Evolutionary conservation across 306 rosid species (phyloP).

Genomic region (Prunus mume): DNA sequence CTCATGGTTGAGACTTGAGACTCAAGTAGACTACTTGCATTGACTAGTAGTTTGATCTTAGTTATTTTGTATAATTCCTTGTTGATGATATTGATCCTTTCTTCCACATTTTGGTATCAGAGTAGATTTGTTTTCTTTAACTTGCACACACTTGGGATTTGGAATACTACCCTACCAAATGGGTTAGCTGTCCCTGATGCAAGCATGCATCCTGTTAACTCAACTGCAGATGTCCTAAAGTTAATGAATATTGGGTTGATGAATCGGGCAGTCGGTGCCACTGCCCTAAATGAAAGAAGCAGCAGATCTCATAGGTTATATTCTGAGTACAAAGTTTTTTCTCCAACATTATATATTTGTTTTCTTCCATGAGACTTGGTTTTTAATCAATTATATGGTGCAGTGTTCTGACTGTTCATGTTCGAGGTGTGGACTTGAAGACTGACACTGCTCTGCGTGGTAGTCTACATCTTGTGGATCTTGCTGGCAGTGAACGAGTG

Average conservation of each 20-base stretch:
- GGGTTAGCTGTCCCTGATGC: slow-evolving; percentile 99
- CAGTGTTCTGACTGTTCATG: slow-evolving; percentile 95
- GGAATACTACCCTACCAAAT: slow-evolving; percentile 91
- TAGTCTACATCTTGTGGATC: slow-evolving; percentile 90
- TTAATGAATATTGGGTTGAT: slow-evolving; percentile 70
- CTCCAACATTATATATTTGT: slow-evolving; percentile 18
- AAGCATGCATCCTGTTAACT: slow-evolving; percentile 82
- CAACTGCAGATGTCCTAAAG: slow-evolving; percentile 78
- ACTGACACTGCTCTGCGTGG: slow-evolving; percentile 77
- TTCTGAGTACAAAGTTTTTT: slow-evolving; percentile 13
- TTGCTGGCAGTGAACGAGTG: slow-evolving; percentile 98
- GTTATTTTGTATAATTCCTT: neutral
- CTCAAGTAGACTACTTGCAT: neutral
- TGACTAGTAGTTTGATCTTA: neutral
- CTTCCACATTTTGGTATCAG: neutral
- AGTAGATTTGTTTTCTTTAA: slow-evolving; percentile 52
- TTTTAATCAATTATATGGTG: slow-evolving; percentile 25
- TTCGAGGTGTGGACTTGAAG: slow-evolving; percentile 88
- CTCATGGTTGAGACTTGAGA: neutral
- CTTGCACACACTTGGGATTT: slow-evolving; percentile 99
- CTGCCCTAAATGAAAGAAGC: slow-evolving; percentile 94
- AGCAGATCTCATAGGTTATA: slow-evolving; percentile 95
- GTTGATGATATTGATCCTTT: neutral
- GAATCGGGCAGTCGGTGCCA: slow-evolving; percentile 90
- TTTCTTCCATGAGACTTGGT: slow-evolving; percentile 12